Percentiles rank a stretch among this genome's conserved stretches.
These are phyloP conservation scores for Wallacemonas sp. DNA, from an alignment of 208 protist species.

Conservation along the genomic window DNA sequence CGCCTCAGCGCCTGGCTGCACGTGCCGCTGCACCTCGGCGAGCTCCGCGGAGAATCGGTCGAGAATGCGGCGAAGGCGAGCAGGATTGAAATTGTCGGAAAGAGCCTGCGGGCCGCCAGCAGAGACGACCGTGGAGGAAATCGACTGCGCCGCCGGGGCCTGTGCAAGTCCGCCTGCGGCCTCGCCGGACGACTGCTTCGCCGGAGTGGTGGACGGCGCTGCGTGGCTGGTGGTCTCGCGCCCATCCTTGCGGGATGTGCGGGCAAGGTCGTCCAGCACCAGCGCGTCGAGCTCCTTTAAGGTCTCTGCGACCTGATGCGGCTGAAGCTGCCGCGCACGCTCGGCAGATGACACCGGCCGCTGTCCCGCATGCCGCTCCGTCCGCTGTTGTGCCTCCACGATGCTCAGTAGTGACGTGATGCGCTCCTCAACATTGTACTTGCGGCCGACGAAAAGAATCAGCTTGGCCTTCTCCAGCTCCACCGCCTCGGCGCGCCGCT, in stretches of 20 bases:
- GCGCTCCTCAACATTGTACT: conserved; percentile 55
- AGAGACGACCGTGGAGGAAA: not conserved
- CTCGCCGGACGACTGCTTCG: too few relatives aligned
- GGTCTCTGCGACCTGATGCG: not conserved
- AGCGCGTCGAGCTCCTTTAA: conserved; percentile 8
- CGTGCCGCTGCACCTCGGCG: conserved; percentile 5
- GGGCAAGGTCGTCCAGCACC: not conserved
- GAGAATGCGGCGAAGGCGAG: not conserved
- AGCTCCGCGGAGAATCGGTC: conserved; percentile 18
- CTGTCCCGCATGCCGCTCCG: not conserved
- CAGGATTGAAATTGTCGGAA: conserved; percentile 10
- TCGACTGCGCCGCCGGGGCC: too few relatives aligned
- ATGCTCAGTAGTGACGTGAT: conserved; percentile 41
- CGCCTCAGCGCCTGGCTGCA: conserved; percentile 12
- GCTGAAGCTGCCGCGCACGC: not conserved
- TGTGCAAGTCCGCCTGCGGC: too few relatives aligned
- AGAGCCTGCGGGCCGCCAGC: not conserved
- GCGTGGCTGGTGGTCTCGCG: not conserved
- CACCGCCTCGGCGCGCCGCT: conserved; percentile 48
- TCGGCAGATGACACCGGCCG: not conserved
- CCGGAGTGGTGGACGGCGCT: not conserved
- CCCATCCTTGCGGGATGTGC: not conserved
- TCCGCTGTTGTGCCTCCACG: not conserved
- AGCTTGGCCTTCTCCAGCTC: conserved; percentile 66
- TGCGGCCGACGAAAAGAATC: conserved; percentile 72